Evolutionary conservation across 2,329 filamentous ascomycete genomes (phyloP).

Genomic region (Magnaporthiopsis rhizophila): DNA sequence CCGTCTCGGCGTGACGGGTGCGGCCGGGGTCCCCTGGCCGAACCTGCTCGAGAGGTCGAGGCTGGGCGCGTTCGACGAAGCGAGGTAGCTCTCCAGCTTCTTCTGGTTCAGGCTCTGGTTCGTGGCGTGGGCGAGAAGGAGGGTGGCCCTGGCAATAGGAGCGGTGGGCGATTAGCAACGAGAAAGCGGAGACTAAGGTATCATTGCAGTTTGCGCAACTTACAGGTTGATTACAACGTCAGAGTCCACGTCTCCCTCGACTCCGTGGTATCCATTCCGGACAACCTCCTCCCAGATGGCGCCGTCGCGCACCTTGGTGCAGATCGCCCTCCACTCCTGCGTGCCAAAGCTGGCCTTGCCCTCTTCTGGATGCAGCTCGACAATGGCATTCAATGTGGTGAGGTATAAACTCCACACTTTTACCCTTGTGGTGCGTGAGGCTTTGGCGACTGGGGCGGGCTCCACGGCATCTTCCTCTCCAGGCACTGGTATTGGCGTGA

Average conservation of each 20-base stretch:
- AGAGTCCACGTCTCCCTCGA: slow-evolving; percentile 84
- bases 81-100: slow-evolving; percentile 81
- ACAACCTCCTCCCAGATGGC: slow-evolving; percentile 93
- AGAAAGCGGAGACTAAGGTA: background rate
- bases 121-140: slow-evolving; percentile 83
- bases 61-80: slow-evolving; percentile 63
- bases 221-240: slow-evolving; percentile 89
- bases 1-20: slow-evolving; percentile 32
- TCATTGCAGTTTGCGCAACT: slow-evolving; percentile 22
- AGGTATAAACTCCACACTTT: slow-evolving; percentile 98
- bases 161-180: background rate
- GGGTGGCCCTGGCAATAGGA: slow-evolving; percentile 58
- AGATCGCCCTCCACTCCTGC: slow-evolving; percentile 75
- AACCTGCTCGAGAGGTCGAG: slow-evolving; percentile 64
- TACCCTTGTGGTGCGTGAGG: slow-evolving; percentile 74
- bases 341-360: slow-evolving; percentile 83
- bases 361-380: slow-evolving; percentile 83
- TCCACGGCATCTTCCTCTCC: slow-evolving; percentile 21
- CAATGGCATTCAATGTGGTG: slow-evolving; percentile 82
- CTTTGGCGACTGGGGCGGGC: slow-evolving; percentile 67
- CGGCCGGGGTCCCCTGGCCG: slow-evolving; percentile 25
- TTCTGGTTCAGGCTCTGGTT: slow-evolving; percentile 79
- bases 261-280: slow-evolving; percentile 75
- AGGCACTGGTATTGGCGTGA: slow-evolving; percentile 46
- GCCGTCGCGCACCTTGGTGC: slow-evolving; percentile 78